Base-by-base conservation (phyloP, 257 asterid species). In the Leonotis leonurus region DNA sequence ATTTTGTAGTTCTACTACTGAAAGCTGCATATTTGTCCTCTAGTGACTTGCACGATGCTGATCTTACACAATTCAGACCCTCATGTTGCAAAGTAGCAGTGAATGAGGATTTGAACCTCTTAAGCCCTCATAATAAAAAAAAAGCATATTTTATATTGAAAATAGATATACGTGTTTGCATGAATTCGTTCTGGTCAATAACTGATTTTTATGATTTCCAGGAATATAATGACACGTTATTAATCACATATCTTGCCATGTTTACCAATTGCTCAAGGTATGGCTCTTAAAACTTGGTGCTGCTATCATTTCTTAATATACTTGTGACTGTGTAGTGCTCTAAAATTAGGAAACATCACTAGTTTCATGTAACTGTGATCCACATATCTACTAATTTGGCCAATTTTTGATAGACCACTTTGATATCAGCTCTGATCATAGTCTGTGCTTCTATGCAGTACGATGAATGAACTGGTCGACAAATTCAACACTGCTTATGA, bases 211-310 rank as follows among this genome's bases (percentile, higher is more conserved):
- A 20, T 62, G 40, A 16, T 33, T 63, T 76, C 66, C 86, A 92
- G 99, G 99, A 92, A 71, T 92, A 88, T 62, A 86, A 83, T 8
- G 97, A 92, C 69, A 86, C 99, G 1, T 67, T 88, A 46, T 78
- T 89, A 82, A 77, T 89, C 37, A 78, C 90, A 16, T 89, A 88
- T 77, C 90, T 92, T 67, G 90, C 95, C 67, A 89, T 92, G 99
- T 79, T 92, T 79, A 92, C 99, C 81, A 92, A 89, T 80, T 88
- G 97, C 85, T 78, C 97, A 24, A 87, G 97, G 97, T 90, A 87
- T 40, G 77, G 17, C 62, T 56, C 5, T 27, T 20, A 22, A 4
- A 10, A 35, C 67, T 66, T 24, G 12, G 3, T 51, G 43, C 68
- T 46, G 12, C 36, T 60, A n/a, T n/a, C n/a, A 37, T 63, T 41